Conservation (phyloP, 108 stramenopile genomes). For the Fragilaria crotonensis region DNA sequence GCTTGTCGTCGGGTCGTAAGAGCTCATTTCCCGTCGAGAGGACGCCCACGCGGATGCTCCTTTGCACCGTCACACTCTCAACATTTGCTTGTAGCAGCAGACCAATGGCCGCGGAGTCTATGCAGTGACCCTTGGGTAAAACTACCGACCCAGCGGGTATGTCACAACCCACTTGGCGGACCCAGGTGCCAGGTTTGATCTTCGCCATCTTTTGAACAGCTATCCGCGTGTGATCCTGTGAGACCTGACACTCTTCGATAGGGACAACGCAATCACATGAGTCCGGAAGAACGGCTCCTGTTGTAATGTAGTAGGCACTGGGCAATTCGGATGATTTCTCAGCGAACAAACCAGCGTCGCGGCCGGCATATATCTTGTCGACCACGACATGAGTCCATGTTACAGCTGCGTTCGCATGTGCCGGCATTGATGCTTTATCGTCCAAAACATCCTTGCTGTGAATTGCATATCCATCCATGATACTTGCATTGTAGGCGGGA, state of each 20-base stretch:
- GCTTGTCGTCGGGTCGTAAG: background rate
- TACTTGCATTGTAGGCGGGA: constrained; percentile 69
- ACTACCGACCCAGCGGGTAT: constrained; percentile 44
- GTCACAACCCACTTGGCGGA: constrained; percentile 74
- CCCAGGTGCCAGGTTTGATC: constrained; percentile 46
- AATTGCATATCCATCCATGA: constrained; percentile 85
- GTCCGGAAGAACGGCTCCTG: constrained; percentile 70
- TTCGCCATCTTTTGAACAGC: constrained; percentile 1
- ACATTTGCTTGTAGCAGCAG: constrained; percentile 50
- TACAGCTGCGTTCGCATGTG: too few relatives aligned
- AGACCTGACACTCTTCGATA: constrained; percentile 53
- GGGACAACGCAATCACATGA: constrained; percentile 74
- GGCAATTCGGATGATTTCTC: constrained; percentile 14
- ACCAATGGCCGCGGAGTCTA: constrained; percentile 62
- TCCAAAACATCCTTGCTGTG: constrained; percentile 12
- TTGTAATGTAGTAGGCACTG: constrained; percentile 66
- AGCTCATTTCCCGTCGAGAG: constrained; percentile 90
- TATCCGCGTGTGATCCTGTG: constrained; percentile 9
- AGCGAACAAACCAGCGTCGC: background rate
- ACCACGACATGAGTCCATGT: constrained; percentile 44
- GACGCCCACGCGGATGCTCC: constrained; percentile 47
- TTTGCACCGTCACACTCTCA: constrained; percentile 28
- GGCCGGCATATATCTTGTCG: constrained; percentile 64
- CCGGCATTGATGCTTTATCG: constrained; percentile 2
- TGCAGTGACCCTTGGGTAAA: constrained; percentile 35